phyloP scores from a whole-genome alignment of 495 filamentous ascomycete species.

The Trichocladium uniseriatum region DNA sequence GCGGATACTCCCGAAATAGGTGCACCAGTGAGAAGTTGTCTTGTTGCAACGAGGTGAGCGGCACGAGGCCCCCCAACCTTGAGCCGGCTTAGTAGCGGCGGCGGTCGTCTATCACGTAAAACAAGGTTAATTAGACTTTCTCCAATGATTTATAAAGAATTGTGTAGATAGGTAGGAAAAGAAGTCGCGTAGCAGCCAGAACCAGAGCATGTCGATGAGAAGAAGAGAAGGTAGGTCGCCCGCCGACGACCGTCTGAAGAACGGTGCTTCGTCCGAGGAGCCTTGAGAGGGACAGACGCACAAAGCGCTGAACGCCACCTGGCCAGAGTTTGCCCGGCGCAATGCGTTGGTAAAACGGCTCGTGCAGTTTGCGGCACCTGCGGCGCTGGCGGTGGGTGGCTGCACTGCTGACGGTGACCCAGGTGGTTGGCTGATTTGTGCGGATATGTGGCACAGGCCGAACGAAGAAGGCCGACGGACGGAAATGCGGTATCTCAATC shows the following conservation, averaged over 20 bases:
- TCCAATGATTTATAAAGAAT: background rate
- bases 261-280: too few relatives aligned
- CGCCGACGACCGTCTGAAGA: background rate
- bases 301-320: too few relatives aligned
- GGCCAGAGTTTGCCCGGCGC: too few relatives aligned
- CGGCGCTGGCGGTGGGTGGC: background rate
- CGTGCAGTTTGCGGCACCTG: background rate
- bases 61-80: background rate
- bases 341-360: background rate
- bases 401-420: background rate
- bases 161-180: background rate
- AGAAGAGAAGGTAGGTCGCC: constrained; percentile 1
- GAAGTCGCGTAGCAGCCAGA: background rate
- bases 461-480: background rate
- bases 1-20: too few relatives aligned
- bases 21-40: too few relatives aligned
- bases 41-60: too few relatives aligned
- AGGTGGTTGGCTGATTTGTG: background rate
- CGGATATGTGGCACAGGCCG: background rate
- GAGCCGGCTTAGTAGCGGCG: constrained; percentile 7
- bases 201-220: constrained; percentile 9
- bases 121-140: constrained; percentile 10
- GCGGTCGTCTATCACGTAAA: constrained; percentile 11
- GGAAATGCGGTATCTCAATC: background rate
- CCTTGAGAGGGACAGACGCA: too few relatives aligned